phyloP scores from a whole-genome alignment of 2,329 filamentous ascomycete genomes.

The Stromatinia cepivora region DNA sequence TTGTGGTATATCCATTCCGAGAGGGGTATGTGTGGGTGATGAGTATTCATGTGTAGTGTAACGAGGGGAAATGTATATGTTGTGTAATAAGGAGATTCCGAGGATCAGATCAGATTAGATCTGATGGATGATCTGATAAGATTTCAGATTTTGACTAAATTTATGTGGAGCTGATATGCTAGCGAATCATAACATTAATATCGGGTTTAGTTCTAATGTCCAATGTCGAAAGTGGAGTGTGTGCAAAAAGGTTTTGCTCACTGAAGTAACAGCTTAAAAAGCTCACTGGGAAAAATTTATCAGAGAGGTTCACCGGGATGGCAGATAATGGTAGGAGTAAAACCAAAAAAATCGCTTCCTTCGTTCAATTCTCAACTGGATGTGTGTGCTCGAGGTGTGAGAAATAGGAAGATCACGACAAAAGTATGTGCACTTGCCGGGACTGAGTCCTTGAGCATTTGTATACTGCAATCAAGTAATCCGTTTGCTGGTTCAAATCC shows the following conservation, averaged over 20 bases:
- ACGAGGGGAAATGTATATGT: not conserved
- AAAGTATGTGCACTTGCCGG: not conserved
- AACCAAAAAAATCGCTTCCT: not conserved
- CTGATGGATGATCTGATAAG: slow-evolving; percentile 16
- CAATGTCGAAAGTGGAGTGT: not conserved
- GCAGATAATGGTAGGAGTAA: not conserved
- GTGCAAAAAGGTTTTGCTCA: not conserved
- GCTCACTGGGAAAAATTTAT: not conserved
- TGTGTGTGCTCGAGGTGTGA: too few species aligned
- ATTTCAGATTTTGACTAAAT: not conserved
- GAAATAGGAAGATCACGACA: not conserved
- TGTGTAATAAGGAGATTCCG: not conserved
- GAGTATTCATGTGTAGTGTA: slow-evolving; percentile 12
- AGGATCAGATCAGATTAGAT: slow-evolving; percentile 21
- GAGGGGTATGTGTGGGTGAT: not conserved
- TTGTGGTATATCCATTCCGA: slow-evolving; percentile 11
- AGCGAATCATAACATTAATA: not conserved
- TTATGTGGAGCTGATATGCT: not conserved
- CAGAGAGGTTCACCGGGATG: not conserved
- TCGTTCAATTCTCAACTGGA: not conserved
- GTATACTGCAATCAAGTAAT: not conserved
- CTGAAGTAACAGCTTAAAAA: not conserved
- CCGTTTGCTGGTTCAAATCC: not conserved
- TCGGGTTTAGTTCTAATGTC: not conserved
- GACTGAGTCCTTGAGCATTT: not conserved